Conservation (phyloP, 306 rosid species). For the Vigna hirtella region DNA sequence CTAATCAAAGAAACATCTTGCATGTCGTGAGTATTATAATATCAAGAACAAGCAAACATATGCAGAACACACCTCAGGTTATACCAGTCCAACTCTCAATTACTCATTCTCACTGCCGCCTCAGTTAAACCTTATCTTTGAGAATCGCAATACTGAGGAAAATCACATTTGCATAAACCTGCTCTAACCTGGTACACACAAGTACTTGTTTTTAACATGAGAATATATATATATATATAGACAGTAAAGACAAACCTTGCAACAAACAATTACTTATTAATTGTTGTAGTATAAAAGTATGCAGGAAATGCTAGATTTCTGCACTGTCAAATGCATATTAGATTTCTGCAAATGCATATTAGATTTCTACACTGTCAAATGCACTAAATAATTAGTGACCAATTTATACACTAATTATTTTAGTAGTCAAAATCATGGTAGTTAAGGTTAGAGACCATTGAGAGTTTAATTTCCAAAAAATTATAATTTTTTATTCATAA, state of each 20-base stretch:
- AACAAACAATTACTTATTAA: conserved; percentile 2
- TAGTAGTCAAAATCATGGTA: too few relatives aligned
- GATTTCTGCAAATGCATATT: too few relatives aligned
- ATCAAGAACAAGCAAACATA: conserved; percentile 22
- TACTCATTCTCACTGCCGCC: conserved; percentile 15
- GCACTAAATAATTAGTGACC: not conserved
- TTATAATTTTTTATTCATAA: too few relatives aligned
- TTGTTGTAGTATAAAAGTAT: not conserved
- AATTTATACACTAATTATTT: too few relatives aligned
- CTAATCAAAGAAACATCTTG: not conserved
- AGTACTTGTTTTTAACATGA: not conserved
- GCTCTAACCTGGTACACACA: conserved; percentile 65
- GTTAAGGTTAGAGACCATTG: too few relatives aligned
- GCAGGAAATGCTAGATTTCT: not conserved
- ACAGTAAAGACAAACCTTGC: conserved; percentile 11
- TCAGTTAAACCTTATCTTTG: conserved; percentile 46
- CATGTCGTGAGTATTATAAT: not conserved
- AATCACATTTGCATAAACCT: conserved; percentile 74
- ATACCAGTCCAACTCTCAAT: conserved; percentile 23
- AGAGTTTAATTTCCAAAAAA: too few relatives aligned
- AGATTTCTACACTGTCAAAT: not conserved
- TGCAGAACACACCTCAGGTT: conserved; percentile 32
- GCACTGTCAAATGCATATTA: not conserved
- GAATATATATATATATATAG: conserved; percentile 15
- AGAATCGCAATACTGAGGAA: conserved; percentile 71